Conservation (phyloP, 139 green algal genomes). For the Gonium pectorale region DNA sequence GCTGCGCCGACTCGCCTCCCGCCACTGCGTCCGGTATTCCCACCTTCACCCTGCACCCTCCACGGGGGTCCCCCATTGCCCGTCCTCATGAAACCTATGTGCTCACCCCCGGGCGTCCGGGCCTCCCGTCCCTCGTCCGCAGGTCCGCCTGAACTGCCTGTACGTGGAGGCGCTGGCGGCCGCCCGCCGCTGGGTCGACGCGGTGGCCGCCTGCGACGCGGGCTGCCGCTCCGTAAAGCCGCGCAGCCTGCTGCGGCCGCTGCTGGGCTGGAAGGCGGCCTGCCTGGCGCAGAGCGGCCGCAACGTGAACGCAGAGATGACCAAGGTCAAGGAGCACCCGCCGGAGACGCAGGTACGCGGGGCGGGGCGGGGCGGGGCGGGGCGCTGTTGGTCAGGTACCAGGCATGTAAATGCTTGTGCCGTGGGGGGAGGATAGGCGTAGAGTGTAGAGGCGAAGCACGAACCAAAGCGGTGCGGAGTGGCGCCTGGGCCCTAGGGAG, state of each 20-base stretch:
- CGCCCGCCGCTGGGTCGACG: slow-evolving; percentile 54
- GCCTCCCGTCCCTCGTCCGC: neutral
- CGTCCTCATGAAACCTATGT: neutral
- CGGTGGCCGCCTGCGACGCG: slow-evolving; percentile 43
- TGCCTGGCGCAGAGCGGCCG: slow-evolving; percentile 46
- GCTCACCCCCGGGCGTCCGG: neutral
- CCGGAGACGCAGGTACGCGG: slow-evolving; percentile 51
- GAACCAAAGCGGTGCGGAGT: too few species aligned
- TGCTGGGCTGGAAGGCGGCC: slow-evolving; percentile 62
- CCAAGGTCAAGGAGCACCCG: slow-evolving; percentile 56
- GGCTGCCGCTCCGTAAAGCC: slow-evolving; percentile 43
- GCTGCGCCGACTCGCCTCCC: too few species aligned
- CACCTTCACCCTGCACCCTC: too few species aligned
- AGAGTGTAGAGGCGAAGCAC: too few species aligned
- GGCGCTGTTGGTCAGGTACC: too few species aligned
- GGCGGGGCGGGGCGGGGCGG: neutral
- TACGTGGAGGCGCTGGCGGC: slow-evolving; percentile 61
- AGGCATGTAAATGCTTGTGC: too few species aligned
- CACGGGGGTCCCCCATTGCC: too few species aligned
- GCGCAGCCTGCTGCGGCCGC: slow-evolving; percentile 46
- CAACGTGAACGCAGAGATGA: slow-evolving; percentile 58
- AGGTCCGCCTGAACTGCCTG: slow-evolving; percentile 66
- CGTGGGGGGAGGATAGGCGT: too few species aligned
- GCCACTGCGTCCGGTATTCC: too few species aligned
- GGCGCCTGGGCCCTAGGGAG: neutral